Conservation (phyloP, 768 basidiomycete genomes). For the Galerina sulciceps region DNA sequence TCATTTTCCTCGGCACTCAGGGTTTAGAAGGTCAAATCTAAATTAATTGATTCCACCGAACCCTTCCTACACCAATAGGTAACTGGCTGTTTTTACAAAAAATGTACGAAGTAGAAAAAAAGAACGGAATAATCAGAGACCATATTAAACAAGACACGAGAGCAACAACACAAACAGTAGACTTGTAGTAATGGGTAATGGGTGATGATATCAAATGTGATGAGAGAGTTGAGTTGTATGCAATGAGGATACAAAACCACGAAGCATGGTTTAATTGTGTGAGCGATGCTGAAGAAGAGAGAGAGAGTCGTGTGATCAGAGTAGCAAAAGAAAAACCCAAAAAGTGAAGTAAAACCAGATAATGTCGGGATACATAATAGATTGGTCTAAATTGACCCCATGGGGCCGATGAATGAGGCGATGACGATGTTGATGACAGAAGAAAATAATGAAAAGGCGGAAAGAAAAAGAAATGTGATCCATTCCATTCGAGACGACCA, state of each 20-base stretch:
- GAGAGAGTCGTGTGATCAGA: background rate
- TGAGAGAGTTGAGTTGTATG: background rate
- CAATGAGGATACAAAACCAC: background rate
- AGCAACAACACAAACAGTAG: no score
- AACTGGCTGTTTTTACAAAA: no score
- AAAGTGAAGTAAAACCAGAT: background rate
- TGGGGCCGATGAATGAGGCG: background rate
- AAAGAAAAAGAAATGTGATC: background rate
- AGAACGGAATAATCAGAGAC: background rate
- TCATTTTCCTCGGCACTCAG: no score
- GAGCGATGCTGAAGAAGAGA: background rate
- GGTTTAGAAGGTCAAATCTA: no score
- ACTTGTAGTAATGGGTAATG: no score
- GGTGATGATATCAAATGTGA: no score
- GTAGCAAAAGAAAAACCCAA: background rate
- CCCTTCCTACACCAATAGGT: no score
- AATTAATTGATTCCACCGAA: background rate
- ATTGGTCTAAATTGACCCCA: background rate
- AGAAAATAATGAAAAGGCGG: background rate
- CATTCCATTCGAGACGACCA: background rate
- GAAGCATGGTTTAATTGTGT: background rate
- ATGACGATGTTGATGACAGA: slow-evolving; percentile 3
- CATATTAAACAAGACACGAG: no score
- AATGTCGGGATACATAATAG: background rate
- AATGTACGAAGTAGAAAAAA: background rate